These are phyloP conservation scores for Populus euphratica DNA, from an alignment of 345 rosid species.

Conservation along the genomic window DNA sequence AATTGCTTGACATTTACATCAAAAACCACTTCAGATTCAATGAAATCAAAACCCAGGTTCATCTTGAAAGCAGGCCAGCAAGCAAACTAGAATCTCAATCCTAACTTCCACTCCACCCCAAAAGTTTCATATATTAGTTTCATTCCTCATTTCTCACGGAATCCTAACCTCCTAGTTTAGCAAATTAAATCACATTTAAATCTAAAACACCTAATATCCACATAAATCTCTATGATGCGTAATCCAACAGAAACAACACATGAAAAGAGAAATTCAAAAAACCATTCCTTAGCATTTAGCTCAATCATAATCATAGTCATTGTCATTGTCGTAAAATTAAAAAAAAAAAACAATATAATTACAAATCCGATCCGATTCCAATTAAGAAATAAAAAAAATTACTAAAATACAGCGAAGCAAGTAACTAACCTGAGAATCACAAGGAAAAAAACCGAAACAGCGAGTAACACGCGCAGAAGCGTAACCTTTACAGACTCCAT, in stretches of 20 bases:
- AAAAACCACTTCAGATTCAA: neutral
- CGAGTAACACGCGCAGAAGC: conserved; percentile 75
- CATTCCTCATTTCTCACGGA: neutral
- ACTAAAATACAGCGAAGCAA: neutral
- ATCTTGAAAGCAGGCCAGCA: neutral
- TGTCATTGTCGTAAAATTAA: too few relatives aligned
- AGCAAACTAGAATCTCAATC: neutral
- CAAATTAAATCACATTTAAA: neutral
- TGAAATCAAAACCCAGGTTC: neutral
- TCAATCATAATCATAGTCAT: neutral
- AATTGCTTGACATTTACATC: neutral
- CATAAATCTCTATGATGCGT: neutral
- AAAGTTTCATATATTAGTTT: neutral
- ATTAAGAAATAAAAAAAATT: neutral
- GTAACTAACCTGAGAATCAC: conserved; percentile 59
- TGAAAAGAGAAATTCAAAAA: neutral
- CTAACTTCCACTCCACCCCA: neutral
- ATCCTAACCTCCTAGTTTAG: neutral
- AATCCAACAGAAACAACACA: neutral
- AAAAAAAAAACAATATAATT: neutral
- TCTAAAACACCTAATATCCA: neutral
- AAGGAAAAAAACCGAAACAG: conserved; percentile 90
- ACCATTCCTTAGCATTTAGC: neutral
- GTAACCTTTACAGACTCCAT: conserved; percentile 52
- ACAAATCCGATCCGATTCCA: neutral